Conservation (phyloP, 768 basidiomycete genomes). For the Auriscalpium vulgare region DNA sequence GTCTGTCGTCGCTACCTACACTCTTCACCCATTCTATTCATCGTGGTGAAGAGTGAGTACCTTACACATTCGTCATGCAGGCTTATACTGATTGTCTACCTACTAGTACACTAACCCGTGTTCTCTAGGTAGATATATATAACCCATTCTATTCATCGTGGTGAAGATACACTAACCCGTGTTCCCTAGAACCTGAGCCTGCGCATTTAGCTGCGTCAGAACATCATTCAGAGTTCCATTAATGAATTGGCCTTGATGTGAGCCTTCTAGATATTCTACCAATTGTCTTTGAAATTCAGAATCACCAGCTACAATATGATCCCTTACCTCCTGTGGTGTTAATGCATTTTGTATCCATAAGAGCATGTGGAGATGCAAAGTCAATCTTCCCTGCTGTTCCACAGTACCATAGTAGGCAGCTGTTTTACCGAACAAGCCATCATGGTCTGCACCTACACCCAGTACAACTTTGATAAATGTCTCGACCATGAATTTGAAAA, state of each 20-base stretch:
- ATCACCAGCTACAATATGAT: conserved; percentile 5
- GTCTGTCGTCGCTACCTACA: too few relatives aligned
- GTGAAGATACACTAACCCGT: too few relatives aligned
- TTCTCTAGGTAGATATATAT: too few relatives aligned
- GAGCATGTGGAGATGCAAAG: conserved; percentile 17
- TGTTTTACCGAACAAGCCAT: conserved; percentile 14
- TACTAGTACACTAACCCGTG: too few relatives aligned
- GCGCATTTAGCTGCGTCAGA: too few relatives aligned
- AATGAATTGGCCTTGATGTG: conserved; percentile 10
- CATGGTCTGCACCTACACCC: background rate
- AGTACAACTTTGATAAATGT: conserved; percentile 12
- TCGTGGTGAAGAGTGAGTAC: too few relatives aligned
- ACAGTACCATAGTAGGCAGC: conserved; percentile 15
- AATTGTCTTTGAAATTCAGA: conserved; percentile 9
- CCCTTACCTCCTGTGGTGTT: conserved; percentile 14
- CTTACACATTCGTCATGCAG: too few relatives aligned
- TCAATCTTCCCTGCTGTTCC: conserved; percentile 5
- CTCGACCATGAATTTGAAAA: conserved; percentile 6
- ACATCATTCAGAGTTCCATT: background rate
- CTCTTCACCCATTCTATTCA: too few relatives aligned
- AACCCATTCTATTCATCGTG: too few relatives aligned
- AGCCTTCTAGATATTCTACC: conserved; percentile 8
- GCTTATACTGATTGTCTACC: too few relatives aligned
- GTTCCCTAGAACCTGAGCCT: too few relatives aligned
- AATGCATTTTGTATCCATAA: conserved; percentile 9